These are phyloP conservation scores for Globisporangium camurandrum DNA, from an alignment of 352 stramenopile genomes.

Conservation along the genomic window DNA sequence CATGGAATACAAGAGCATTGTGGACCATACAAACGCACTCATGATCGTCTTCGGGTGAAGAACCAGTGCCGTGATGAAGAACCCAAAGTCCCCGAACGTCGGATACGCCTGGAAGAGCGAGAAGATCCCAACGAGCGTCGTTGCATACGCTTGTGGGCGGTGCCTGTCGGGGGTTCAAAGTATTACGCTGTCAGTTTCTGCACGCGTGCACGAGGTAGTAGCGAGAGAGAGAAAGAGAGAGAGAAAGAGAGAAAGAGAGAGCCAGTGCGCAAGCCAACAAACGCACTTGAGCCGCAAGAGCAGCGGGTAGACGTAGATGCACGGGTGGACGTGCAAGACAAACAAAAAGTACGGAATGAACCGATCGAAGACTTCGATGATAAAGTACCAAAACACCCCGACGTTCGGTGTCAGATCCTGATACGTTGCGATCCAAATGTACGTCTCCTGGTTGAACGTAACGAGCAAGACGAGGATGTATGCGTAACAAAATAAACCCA, in stretches of 20 bases:
- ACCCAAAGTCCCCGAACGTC: slow-evolving; percentile 69
- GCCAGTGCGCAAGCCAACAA: no score
- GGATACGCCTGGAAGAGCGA: slow-evolving; percentile 78
- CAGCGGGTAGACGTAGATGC: slow-evolving; percentile 74
- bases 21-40: slow-evolving; percentile 21
- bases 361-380: slow-evolving; percentile 84
- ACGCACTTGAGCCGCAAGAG: slow-evolving; percentile 69
- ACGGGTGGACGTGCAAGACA: slow-evolving; percentile 69
- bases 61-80: slow-evolving; percentile 59
- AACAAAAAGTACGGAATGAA: slow-evolving; percentile 84
- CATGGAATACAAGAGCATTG: background rate
- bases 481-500: no score
- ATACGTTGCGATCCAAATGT: slow-evolving; percentile 73
- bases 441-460: slow-evolving; percentile 65
- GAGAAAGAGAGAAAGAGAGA: background rate
- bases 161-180: slow-evolving; percentile 32
- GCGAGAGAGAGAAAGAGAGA: background rate
- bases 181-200: background rate
- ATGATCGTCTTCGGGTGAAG: slow-evolving; percentile 77
- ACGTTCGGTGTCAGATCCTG: slow-evolving; percentile 81
- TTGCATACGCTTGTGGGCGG: slow-evolving; percentile 63
- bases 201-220: background rate
- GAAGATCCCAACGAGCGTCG: slow-evolving; percentile 60
- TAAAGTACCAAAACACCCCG: slow-evolving; percentile 87
- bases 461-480: no score